These are phyloP conservation scores for Pyrus communis DNA, from an alignment of 306 rosid species.

Conservation along the genomic window DNA sequence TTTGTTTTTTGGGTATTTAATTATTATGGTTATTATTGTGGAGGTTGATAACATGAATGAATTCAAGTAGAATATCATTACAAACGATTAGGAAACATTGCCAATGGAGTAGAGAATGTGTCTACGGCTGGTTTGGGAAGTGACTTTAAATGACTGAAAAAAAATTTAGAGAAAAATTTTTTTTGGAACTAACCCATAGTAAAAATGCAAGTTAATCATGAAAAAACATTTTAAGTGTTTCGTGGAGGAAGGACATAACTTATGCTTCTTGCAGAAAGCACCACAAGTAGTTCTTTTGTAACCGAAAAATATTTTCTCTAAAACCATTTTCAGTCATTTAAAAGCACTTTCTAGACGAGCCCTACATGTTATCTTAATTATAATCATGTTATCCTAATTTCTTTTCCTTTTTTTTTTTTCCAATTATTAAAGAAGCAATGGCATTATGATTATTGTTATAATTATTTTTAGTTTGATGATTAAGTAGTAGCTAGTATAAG, in stretches of 20 bases:
- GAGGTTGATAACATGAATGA: conserved; percentile 30
- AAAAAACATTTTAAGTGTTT: no score
- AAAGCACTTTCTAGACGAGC: no score
- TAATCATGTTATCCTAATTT: background rate
- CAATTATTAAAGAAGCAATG: background rate
- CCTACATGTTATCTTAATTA: conserved; percentile 5
- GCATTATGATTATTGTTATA: background rate
- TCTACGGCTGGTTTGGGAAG: no score
- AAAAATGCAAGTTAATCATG: no score
- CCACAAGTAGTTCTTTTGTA: no score
- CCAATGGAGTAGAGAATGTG: conserved; percentile 19
- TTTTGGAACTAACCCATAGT: no score
- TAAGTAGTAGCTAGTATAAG: background rate
- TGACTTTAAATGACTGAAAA: no score
- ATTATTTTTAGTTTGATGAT: background rate
- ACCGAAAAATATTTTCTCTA: no score
- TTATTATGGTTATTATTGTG: conserved; percentile 27
- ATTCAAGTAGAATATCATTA: conserved; percentile 56
- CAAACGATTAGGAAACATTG: conserved; percentile 33
- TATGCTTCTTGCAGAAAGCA: no score
- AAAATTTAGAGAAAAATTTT: no score
- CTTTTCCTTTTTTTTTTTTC: background rate
- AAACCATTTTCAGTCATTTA: no score
- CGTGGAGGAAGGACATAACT: no score
- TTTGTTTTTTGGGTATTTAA: conserved; percentile 9